phyloP scores from a whole-genome alignment of 78 protist species.

The Dictyostelium citrinum region DNA sequence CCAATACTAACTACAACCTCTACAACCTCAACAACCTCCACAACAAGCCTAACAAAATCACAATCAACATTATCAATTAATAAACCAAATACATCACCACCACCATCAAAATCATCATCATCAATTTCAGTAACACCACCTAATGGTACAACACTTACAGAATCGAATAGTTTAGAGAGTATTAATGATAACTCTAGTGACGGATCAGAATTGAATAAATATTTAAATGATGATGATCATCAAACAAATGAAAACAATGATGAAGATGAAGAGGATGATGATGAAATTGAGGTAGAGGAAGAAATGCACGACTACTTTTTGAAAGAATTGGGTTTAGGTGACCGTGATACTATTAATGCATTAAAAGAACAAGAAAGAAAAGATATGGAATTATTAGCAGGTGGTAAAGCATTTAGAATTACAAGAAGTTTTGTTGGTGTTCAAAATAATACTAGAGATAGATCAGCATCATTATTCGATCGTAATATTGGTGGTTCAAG shows the following conservation, averaged over 20 bases:
- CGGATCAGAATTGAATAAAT: not conserved
- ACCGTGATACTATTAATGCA: not conserved
- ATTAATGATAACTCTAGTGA: not conserved
- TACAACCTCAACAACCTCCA: not conserved
- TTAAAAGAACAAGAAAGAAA: constrained; percentile 51
- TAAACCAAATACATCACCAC: not conserved
- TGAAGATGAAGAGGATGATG: constrained; percentile 24
- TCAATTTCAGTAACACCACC: not conserved
- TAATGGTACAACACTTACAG: not conserved
- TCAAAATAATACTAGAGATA: not conserved
- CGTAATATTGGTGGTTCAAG: not conserved
- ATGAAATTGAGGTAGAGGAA: constrained; percentile 50
- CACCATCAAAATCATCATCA: not conserved
- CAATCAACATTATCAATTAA: not conserved
- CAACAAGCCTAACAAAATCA: not conserved
- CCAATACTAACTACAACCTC: not conserved
- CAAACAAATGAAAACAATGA: not conserved
- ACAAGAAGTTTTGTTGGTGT: constrained; percentile 65
- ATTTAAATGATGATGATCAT: not conserved
- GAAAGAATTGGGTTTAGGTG: constrained; percentile 35
- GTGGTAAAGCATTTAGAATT: constrained; percentile 57
- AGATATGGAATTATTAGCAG: constrained; percentile 61
- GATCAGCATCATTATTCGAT: not conserved
- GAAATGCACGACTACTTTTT: constrained; percentile 70
- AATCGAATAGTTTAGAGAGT: not conserved